Evolutionary conservation across 78 protist species (phyloP), one percentile per base, ranked within the genome.

Genomic region (Tieghemostelium lacteum): DNA sequence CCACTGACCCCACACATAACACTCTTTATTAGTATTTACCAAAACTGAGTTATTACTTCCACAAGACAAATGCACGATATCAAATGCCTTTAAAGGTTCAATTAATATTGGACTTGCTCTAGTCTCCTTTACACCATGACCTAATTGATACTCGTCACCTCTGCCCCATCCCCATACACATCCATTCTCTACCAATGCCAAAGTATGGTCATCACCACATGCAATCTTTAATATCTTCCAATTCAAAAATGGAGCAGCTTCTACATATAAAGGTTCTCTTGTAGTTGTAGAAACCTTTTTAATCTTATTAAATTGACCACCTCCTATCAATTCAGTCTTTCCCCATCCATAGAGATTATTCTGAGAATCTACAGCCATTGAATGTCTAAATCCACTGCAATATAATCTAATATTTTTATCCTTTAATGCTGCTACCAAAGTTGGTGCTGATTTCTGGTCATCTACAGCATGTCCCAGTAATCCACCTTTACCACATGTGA

Each of bases 121-220:
- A 10, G 45, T 66, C 20, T 83, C 91, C 50, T 52, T 69, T 33
- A 42, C 45, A 1, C 72, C 73, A 40, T 83, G 54, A 19, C 91
- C 91, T 26, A 83, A 63, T 45, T 83, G 91, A n/a, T 70, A 67
- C 14, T 83, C 91, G 29, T 83, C 91, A 31, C 91, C 91, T 31
- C 91, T 31, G 16, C 73, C 73, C 6, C 17, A 17, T 29, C 88
- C 88, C 88, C 77, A 83, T n/a, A 36, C 78, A 69, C 54, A 50
- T 8, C 91, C 91, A 58, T 71, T 83, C 2, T 83, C 78, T 26
- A 63, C 28, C 6, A 83, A 22, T 1, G 54, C 34, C 3, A 83
- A 10, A 29, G 91, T 69, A 33, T 83, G 91, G 7, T 83, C 91
- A 40, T 83, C 91, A 45, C 91, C 91, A 69, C 77, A 69, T 22